A percentile compares a stretch with the other conserved stretches of the same genome.
Conservation (phyloP, 208 protist species). For the Crithidia mellificae region DNA sequence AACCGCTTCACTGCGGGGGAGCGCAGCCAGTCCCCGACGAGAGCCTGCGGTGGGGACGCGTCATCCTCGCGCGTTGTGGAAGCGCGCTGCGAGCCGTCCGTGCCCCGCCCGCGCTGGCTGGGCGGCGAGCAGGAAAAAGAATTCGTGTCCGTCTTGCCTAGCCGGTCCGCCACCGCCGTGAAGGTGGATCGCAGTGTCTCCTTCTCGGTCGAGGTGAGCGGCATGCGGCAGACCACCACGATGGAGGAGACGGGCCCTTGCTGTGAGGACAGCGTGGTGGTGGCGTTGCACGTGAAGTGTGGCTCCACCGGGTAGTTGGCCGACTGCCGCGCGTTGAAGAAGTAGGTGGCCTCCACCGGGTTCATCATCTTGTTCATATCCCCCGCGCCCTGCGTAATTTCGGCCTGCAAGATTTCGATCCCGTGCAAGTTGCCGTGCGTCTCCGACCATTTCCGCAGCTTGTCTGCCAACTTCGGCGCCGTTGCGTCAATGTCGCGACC, state of each 20-base stretch:
- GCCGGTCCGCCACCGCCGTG: slow-evolving; percentile 9
- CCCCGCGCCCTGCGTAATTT: slow-evolving; percentile 36
- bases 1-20: slow-evolving; percentile 26
- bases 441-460: slow-evolving; percentile 25
- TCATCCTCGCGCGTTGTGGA: slow-evolving; percentile 1
- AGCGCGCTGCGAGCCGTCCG: slow-evolving; percentile 11
- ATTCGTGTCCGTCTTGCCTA: slow-evolving; percentile 24
- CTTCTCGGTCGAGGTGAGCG: slow-evolving; percentile 21
- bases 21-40: slow-evolving; percentile 3
- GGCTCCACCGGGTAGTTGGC: slow-evolving; percentile 24
- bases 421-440: slow-evolving; percentile 10
- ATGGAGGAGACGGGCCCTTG: slow-evolving; percentile 24
- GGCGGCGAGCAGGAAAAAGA: slow-evolving; percentile 24
- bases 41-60: slow-evolving; percentile 1
- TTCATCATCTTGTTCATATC: slow-evolving; percentile 39
- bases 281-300: slow-evolving; percentile 28
- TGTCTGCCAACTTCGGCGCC: slow-evolving; percentile 9
- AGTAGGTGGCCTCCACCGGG: slow-evolving; percentile 33
- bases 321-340: slow-evolving; percentile 44
- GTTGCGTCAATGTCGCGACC: neutral
- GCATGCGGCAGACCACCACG: slow-evolving; percentile 41
- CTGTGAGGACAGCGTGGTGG: slow-evolving; percentile 20
- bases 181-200: slow-evolving; percentile 26
- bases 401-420: slow-evolving; percentile 27
- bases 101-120: slow-evolving; percentile 7